phyloP scores from a whole-genome alignment of 2,329 filamentous ascomycete species.

The Fusarium coffeatum region DNA sequence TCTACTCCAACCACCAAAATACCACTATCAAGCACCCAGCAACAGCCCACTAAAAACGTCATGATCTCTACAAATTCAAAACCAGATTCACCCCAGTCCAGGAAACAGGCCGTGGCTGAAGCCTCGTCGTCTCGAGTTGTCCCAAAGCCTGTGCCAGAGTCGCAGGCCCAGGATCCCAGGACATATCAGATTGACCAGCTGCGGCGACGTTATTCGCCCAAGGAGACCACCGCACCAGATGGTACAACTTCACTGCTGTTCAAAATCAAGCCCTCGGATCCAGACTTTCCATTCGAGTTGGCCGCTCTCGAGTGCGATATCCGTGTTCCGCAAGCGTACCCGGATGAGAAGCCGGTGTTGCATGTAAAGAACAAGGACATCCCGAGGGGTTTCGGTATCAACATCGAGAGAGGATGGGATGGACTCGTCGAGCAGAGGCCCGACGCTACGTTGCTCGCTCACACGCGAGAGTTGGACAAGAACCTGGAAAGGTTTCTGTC shows the following conservation, averaged over 20 bases:
- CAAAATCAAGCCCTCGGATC: conserved; percentile 78
- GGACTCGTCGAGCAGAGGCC: conserved; percentile 67
- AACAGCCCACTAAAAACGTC: conserved; percentile 17
- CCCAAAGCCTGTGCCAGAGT: conserved; percentile 72
- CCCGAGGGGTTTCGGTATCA: conserved; percentile 77
- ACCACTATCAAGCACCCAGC: conserved; percentile 10
- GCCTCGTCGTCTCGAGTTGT: conserved; percentile 64
- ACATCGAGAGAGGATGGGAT: conserved; percentile 81
- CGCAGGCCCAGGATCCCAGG: conserved; percentile 74
- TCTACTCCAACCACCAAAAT: conserved; percentile 7
- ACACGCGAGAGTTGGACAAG: conserved; percentile 78
- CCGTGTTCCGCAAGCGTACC: conserved; percentile 73
- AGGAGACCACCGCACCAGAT: conserved; percentile 56
- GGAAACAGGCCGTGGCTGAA: conserved; percentile 61
- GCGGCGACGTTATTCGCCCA: conserved; percentile 70
- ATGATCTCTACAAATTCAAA: conserved; percentile 55
- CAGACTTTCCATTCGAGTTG: conserved; percentile 85
- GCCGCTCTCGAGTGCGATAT: conserved; percentile 75
- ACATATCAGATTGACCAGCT: conserved; percentile 81
- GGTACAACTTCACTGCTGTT: conserved; percentile 71
- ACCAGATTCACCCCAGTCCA: conserved; percentile 48
- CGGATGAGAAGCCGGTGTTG: conserved; percentile 67
- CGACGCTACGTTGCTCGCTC: conserved; percentile 69
- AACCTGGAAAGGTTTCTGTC: conserved; percentile 77
- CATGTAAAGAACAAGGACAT: conserved; percentile 76